Percentiles rank a stretch among this genome's conserved stretches.
phyloP scores from a whole-genome alignment of 2,329 filamentous ascomycete genomes.

The Shiraia bambusicola region DNA sequence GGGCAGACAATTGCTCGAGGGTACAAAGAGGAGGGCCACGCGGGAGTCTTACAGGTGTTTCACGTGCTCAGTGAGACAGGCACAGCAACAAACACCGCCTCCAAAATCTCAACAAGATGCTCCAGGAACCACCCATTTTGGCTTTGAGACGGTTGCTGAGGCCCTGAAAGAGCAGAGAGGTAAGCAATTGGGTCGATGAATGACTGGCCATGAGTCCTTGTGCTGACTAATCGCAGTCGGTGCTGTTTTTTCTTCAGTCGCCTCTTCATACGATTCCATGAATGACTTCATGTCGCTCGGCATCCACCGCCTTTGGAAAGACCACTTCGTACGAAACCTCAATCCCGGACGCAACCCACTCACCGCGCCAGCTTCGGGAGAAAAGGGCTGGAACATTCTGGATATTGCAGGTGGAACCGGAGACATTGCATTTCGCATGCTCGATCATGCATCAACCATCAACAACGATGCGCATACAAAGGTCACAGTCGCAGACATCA shows the following conservation, averaged over 20 bases:
- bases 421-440: slow-evolving; percentile 95
- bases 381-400: slow-evolving; percentile 70
- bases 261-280: slow-evolving; percentile 94
- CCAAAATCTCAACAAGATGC: slow-evolving; percentile 45
- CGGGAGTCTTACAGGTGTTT: slow-evolving; percentile 51
- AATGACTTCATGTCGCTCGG: slow-evolving; percentile 99
- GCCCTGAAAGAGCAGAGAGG: slow-evolving; percentile 71
- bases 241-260: slow-evolving; percentile 91
- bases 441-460: slow-evolving; percentile 79
- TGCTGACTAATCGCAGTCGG: slow-evolving; percentile 60
- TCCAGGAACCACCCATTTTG: slow-evolving; percentile 77
- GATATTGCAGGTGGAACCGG: slow-evolving; percentile 97
- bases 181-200: slow-evolving; percentile 44
- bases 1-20: slow-evolving; percentile 36
- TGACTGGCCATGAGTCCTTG: too few relatives aligned
- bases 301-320: slow-evolving; percentile 95
- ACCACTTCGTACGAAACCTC: slow-evolving; percentile 89
- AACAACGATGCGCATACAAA: slow-evolving; percentile 77
- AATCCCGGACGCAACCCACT: slow-evolving; percentile 70
- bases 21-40: slow-evolving; percentile 11
- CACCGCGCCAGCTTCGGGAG: slow-evolving; percentile 36
- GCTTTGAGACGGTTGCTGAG: slow-evolving; percentile 82
- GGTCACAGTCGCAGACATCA: slow-evolving; percentile 95
- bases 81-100: slow-evolving; percentile 43
- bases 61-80: slow-evolving; percentile 50